Percentiles rank a stretch among this genome's conserved stretches.
These are phyloP conservation scores for Sporothrix euskadiensis DNA, from an alignment of 2,329 filamentous ascomycete genomes.

Conservation along the genomic window DNA sequence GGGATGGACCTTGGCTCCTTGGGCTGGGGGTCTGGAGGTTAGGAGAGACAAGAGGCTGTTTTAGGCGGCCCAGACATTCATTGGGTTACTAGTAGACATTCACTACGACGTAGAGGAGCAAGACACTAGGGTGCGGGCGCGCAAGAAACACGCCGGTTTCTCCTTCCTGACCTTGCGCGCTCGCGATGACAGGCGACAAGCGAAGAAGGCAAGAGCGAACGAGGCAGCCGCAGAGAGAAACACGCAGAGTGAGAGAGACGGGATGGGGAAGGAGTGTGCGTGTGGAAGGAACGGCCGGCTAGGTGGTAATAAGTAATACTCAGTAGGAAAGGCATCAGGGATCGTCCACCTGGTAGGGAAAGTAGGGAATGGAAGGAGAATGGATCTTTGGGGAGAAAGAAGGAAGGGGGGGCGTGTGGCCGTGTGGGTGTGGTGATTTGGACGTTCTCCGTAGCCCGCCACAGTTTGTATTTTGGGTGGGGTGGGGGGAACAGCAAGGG, in stretches of 20 bases:
- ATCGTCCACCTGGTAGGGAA: conserved; percentile 12
- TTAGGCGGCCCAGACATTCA: conserved; percentile 28
- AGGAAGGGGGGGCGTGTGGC: conserved; percentile 17
- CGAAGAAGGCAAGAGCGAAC: conserved; percentile 16
- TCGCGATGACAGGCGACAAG: conserved; percentile 8
- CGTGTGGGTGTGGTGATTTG: conserved; percentile 21
- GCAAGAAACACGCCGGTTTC: conserved; percentile 10
- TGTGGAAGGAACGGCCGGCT: conserved; percentile 1
- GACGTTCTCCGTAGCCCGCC: conserved; percentile 15
- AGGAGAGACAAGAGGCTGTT: conserved; percentile 23
- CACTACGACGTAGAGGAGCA: neutral
- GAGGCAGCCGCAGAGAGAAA: neutral
- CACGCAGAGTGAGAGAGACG: neutral
- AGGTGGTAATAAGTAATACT: conserved; percentile 2
- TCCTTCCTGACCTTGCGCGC: neutral
- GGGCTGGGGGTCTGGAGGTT: too few relatives aligned
- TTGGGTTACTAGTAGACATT: neutral
- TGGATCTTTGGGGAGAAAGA: neutral
- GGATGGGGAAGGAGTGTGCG: neutral
- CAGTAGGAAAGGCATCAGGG: neutral
- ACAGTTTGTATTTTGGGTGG: conserved; percentile 10
- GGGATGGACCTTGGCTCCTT: neutral
- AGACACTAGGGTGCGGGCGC: neutral
- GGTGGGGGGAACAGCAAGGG: neutral
- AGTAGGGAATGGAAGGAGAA: neutral